A percentile compares a stretch with the other conserved stretches of the same genome.
Conservation (phyloP, 176 grass and related monocot genomes). For the Ananas comosus region DNA sequence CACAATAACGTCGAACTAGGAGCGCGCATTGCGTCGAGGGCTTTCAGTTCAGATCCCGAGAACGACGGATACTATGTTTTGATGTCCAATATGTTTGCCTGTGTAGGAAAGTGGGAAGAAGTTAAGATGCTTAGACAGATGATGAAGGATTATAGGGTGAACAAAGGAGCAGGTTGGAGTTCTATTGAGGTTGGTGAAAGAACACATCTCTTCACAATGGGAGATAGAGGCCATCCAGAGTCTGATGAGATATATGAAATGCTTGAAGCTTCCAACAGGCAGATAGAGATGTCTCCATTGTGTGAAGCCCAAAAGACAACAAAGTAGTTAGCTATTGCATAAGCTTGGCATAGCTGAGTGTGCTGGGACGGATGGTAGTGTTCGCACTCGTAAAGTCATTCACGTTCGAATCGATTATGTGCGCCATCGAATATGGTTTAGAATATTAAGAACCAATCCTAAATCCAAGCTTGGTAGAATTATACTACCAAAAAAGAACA, state of each 20-base stretch:
- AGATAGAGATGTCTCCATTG: neutral
- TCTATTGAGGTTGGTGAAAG: slow-evolving; percentile 22
- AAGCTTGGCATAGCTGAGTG: no score
- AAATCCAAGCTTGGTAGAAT: no score
- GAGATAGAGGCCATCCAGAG: neutral
- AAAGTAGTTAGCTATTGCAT: neutral
- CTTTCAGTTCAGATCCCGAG: slow-evolving; percentile 37
- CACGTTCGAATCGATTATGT: no score
- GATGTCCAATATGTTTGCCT: slow-evolving; percentile 59
- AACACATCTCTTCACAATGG: slow-evolving; percentile 6
- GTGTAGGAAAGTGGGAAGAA: slow-evolving; percentile 45
- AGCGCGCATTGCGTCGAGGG: slow-evolving; percentile 46
- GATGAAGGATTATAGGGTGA: slow-evolving; percentile 48
- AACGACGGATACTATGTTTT: slow-evolving; percentile 63
- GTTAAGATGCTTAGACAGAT: slow-evolving; percentile 43
- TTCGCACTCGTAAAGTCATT: no score
- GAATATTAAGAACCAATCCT: no score
- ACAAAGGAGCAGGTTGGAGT: slow-evolving; percentile 52
- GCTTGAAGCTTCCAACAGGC: neutral
- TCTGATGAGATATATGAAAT: neutral
- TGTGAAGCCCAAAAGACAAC: neutral
- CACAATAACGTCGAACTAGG: slow-evolving; percentile 53
- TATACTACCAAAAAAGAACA: no score
- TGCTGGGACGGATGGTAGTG: no score
- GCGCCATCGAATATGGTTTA: no score